Base-by-base conservation (phyloP, 169 alveolate species). In the Plasmodium berghei region DNA sequence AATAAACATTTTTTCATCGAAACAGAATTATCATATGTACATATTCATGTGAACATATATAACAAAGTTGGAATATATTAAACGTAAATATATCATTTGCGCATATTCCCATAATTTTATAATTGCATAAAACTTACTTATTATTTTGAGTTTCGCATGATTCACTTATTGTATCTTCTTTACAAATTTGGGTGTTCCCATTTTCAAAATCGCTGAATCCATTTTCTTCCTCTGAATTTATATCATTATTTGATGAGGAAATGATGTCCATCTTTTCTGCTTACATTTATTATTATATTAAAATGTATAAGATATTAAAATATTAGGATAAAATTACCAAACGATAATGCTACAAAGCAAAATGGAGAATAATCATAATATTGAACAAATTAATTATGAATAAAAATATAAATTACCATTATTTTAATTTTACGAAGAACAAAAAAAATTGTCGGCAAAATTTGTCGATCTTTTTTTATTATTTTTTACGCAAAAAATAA, bases 261-360 rank as follows among this genome's bases (percentile, higher is more conserved):
- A 40, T 16, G 10, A 16, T 62, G 42, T 64, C 55, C 88, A 75
- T 75, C 59, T 26, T 75, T 24, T n/a, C 22, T 55, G 63, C n/a
- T 75, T 75, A 26, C 34, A 40, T 62, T 72, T 49, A 48, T 75
- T 63, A 28, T 34, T 34, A 34, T 34, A 34, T 34, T 34, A 2
- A 34, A 34, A 34, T 34, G 42, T 34, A 3, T 34, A 34, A 34
- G 8, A 34, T 12, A 64, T 62, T 28, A 73, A 10, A 46, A 73
- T 24, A 16, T 34, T 5, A 58, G 42, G 40, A 45, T n/a, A 9
- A 49, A 28, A 42, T 45, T 26, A 9, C 26, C 20, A 71, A 24
- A 34, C 18, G 42, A 24, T 62, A 24, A 73, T 62, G 62, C 18
- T 45, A 9, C 20, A 63, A 26, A 73, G 16, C 9, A 48, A 66